These are phyloP conservation scores for Paramecium caudatum DNA, from an alignment of 73 alveolate genomes.

Conservation along the genomic window DNA sequence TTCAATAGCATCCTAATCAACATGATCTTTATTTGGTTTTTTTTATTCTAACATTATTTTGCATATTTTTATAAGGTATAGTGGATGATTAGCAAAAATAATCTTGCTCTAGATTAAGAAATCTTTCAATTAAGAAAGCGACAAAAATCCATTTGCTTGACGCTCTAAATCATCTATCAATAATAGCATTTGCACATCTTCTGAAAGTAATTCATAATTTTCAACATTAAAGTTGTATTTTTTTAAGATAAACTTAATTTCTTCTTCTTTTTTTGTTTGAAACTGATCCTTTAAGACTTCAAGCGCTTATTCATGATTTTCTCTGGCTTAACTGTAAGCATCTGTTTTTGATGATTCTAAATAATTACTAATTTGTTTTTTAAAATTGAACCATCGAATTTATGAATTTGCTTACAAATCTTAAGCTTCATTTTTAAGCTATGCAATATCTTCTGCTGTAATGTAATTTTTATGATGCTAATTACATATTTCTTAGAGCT, in stretches of 20 bases:
- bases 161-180: neutral
- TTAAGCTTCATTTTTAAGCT: no score
- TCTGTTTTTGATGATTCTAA: neutral
- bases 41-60: slow-evolving; percentile 33
- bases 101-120: neutral
- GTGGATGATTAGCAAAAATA: neutral
- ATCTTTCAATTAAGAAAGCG: neutral
- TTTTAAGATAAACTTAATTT: neutral
- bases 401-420: no score
- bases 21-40: neutral
- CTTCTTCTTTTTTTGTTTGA: neutral
- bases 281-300: neutral
- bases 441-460: neutral
- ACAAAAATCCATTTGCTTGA: neutral
- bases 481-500: neutral
- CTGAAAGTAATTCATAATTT: neutral
- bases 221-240: neutral
- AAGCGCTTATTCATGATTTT: neutral
- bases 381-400: slow-evolving; percentile 5
- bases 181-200: slow-evolving; percentile 11
- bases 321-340: neutral
- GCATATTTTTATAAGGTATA: neutral
- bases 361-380: neutral
- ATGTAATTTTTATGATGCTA: neutral
- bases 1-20: neutral